Percentiles rank a stretch among this genome's conserved stretches.
These are phyloP conservation scores for Moesziomyces sp. DNA, from an alignment of 1,284 basidiomycete species.

Conservation along the genomic window DNA sequence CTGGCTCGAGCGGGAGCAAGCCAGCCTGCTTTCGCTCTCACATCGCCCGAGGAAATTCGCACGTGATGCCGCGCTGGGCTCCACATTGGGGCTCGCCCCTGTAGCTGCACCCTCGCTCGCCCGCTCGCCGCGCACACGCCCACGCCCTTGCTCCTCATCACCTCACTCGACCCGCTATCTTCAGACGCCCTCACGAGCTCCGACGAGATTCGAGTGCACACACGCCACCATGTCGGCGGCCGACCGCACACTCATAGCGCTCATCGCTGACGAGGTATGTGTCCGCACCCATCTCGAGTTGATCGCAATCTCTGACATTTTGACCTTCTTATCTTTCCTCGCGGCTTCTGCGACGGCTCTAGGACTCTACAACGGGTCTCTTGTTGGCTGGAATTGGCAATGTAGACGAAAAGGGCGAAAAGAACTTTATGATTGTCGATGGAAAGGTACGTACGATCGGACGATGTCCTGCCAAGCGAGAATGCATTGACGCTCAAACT, in stretches of 20 bases:
- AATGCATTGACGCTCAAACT: background rate
- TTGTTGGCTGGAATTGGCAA: conserved; percentile 67
- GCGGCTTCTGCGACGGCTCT: background rate
- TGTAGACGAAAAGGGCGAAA: conserved; percentile 59
- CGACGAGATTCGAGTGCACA: too few relatives aligned
- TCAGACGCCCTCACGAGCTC: too few relatives aligned
- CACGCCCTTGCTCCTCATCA: too few relatives aligned
- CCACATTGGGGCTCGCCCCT: background rate
- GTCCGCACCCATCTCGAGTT: background rate
- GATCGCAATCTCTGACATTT: background rate
- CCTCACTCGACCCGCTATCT: too few relatives aligned
- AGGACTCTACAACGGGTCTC: conserved; percentile 66
- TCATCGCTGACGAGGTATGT: conserved; percentile 61
- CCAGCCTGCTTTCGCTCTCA: background rate
- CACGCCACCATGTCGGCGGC: conserved; percentile 41
- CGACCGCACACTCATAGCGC: conserved; percentile 55
- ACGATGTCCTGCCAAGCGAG: too few relatives aligned
- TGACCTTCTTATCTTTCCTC: background rate
- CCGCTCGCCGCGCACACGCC: too few relatives aligned
- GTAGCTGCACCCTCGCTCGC: too few relatives aligned
- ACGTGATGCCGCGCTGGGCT: background rate
- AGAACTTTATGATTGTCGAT: conserved; percentile 67
- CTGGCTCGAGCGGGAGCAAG: background rate
- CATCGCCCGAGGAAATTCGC: background rate
- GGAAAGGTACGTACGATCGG: conserved; percentile 39